Evolutionary conservation across 495 filamentous ascomycete species (phyloP).

Genomic region (Tuber brumale): DNA sequence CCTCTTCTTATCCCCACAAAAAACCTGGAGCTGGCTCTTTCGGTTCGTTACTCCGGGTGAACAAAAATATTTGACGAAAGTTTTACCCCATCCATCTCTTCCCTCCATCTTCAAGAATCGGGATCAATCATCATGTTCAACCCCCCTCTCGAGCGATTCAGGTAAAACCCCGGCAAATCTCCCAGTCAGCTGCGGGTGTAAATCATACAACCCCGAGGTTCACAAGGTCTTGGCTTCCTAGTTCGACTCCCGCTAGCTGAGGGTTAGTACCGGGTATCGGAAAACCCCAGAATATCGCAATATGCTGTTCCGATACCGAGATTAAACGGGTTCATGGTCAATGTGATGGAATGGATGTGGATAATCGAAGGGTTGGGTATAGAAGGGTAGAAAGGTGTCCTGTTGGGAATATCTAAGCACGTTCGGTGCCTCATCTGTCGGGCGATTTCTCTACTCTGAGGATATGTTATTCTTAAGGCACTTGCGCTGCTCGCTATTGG

Average conservation of each 20-base stretch:
- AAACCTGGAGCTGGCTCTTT: background rate
- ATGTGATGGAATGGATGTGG: background rate
- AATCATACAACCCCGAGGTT: background rate
- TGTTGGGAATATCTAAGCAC: background rate
- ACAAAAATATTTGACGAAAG: background rate
- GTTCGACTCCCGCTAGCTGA: background rate
- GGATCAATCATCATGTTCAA: background rate
- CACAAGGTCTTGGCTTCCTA: background rate
- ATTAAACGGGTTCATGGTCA: background rate
- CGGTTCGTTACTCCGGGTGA: background rate
- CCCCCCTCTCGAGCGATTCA: background rate
- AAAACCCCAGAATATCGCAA: background rate
- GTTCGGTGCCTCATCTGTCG: background rate
- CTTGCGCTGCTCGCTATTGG: conserved; percentile 23
- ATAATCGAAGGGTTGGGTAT: background rate
- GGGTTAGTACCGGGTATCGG: background rate
- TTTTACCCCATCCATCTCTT: background rate
- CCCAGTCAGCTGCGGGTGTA: background rate
- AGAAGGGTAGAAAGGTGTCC: background rate
- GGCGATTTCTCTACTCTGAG: background rate
- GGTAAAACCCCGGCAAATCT: background rate
- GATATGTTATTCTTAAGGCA: conserved; percentile 15
- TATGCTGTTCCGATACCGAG: background rate
- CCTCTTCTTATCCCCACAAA: background rate
- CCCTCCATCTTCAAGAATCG: background rate